Conservation (phyloP, 352 stramenopile species). For the Phytopythium montanum region DNA sequence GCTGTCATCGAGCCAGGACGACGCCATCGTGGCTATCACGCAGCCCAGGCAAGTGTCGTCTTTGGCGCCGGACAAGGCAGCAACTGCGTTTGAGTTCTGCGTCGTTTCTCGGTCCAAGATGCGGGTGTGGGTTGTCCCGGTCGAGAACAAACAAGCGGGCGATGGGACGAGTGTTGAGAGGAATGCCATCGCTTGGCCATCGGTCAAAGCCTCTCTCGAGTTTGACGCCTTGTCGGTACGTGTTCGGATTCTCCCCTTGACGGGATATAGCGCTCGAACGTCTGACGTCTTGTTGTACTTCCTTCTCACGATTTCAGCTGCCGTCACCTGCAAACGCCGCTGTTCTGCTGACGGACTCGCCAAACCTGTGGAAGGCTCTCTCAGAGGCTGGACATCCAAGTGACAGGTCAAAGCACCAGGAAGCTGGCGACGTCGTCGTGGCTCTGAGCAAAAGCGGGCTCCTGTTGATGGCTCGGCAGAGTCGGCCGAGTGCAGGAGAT, state of each 20-base stretch:
- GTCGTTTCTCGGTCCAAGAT: slow-evolving; percentile 27
- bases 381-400: neutral
- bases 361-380: neutral
- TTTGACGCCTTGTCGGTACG: slow-evolving; percentile 21
- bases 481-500: neutral
- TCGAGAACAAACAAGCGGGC: neutral
- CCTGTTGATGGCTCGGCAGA: neutral
- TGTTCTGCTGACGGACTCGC: neutral
- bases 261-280: neutral
- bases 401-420: neutral
- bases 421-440: neutral
- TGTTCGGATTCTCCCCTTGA: neutral
- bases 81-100: slow-evolving; percentile 20
- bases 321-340: neutral
- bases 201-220: slow-evolving; percentile 37
- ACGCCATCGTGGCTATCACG: slow-evolving; percentile 30
- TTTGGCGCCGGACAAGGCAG: neutral
- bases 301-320: slow-evolving; percentile 8
- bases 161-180: too few relatives aligned
- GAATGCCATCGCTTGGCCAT: slow-evolving; percentile 26
- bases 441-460: neutral
- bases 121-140: slow-evolving; percentile 22
- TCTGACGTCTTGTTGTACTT: neutral
- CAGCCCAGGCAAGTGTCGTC: slow-evolving; percentile 9
- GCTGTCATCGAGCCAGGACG: slow-evolving; percentile 15